phyloP scores from a whole-genome alignment of 345 rosid species.

The Pistacia integerrima region DNA sequence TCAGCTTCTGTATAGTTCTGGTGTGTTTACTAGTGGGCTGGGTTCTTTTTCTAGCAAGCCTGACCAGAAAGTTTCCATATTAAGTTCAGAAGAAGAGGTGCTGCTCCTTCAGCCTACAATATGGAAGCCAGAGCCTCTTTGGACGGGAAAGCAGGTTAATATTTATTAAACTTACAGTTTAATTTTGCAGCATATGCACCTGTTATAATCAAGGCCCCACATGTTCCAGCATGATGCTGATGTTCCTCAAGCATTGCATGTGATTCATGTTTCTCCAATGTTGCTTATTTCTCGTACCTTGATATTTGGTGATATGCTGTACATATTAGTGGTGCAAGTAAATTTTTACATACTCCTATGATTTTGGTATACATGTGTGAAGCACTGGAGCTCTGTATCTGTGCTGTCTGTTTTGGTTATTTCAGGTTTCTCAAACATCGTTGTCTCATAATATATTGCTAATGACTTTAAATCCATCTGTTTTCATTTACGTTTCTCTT shows the following conservation, averaged over 20 bases:
- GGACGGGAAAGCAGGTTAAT: slow-evolving; percentile 98
- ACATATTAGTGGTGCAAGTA: background rate
- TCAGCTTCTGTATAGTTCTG: slow-evolving; percentile 88
- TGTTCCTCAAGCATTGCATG: background rate
- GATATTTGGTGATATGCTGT: background rate
- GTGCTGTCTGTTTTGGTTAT: slow-evolving; percentile 15
- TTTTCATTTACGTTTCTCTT: slow-evolving; percentile 20
- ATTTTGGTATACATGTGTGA: background rate
- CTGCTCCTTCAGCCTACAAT: slow-evolving; percentile 59
- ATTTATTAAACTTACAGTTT: background rate
- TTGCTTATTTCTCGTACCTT: background rate
- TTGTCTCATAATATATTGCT: background rate
- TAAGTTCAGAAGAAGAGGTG: slow-evolving; percentile 53
- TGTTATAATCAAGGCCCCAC: background rate
- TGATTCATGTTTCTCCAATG: slow-evolving; percentile 20
- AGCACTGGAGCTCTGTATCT: slow-evolving; percentile 2
- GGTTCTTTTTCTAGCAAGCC: slow-evolving; percentile 47
- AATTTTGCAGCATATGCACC: background rate
- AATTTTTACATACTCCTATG: background rate
- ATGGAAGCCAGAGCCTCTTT: slow-evolving; percentile 82
- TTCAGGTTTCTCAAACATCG: background rate
- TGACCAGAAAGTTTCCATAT: slow-evolving; percentile 65
- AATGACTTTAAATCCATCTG: background rate
- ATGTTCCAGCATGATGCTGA: background rate
- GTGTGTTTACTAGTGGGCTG: slow-evolving; percentile 51